Percentiles rank a stretch among this genome's conserved stretches.
These are phyloP conservation scores for Suillus ampliporus DNA, from an alignment of 768 basidiomycete genomes.

Conservation along the genomic window DNA sequence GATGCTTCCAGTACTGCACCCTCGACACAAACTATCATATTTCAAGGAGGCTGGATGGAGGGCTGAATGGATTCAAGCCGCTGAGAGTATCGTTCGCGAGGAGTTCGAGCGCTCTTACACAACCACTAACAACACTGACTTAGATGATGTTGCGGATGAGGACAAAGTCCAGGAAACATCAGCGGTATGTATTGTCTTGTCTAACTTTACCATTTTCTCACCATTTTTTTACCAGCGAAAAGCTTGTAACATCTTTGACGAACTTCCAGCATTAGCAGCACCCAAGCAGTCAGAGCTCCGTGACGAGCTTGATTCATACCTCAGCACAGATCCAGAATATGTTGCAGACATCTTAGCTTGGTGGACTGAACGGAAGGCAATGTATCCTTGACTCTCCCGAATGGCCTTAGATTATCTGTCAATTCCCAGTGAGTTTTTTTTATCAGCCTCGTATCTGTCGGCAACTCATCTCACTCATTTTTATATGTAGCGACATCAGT, in stretches of 20 bases:
- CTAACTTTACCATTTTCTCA: conserved; percentile 1
- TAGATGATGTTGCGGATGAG: neutral
- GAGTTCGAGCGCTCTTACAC: conserved; percentile 22
- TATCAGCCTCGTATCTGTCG: conserved; percentile 14
- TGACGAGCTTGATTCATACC: conserved; percentile 38
- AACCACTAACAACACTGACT: neutral
- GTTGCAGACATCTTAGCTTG: conserved; percentile 33
- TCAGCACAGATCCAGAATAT: conserved; percentile 29
- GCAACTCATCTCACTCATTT: conserved; percentile 19
- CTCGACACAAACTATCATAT: conserved; percentile 33
- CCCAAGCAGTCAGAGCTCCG: conserved; percentile 15
- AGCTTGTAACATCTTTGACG: neutral
- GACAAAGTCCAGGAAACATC: neutral
- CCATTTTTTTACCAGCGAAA: neutral
- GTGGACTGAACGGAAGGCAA: conserved; percentile 32
- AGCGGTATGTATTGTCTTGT: conserved; percentile 9
- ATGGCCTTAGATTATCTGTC: conserved; percentile 43
- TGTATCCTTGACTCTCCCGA: conserved; percentile 36
- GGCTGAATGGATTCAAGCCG: conserved; percentile 31
- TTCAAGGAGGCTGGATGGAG: conserved; percentile 33
- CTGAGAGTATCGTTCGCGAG: conserved; percentile 25
- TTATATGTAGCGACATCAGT: conserved; percentile 17
- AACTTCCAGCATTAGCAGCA: neutral
- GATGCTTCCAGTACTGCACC: conserved; percentile 33
- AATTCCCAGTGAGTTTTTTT: conserved; percentile 36